Evolutionary conservation across 805 yeast genomes (phyloP), one percentile per base, ranked within the genome.

Genomic region (Saccharomyces kudriavzevii): DNA sequence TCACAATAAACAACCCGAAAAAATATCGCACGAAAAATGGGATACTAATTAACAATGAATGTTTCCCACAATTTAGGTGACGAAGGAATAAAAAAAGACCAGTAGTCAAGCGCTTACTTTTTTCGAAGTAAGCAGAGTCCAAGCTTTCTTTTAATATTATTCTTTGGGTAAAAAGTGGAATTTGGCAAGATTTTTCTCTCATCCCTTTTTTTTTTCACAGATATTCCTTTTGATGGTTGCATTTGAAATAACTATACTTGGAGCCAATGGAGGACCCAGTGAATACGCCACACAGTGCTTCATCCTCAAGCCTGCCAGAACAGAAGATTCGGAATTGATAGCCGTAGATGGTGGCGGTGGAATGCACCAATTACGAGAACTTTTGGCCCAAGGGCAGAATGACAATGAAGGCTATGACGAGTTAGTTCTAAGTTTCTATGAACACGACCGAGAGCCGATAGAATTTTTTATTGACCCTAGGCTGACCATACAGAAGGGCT

Each of bases 281-380:
- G 94, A 87, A 30, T 79, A 83, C 5, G 71, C 76, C 17, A 87
- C 86, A 3, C 88, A 92, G 58, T 76, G 88, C 2, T 78, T 83
- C 55, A 70, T 90, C 51, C 59, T 90, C 20, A 86, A 87, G 61
- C 83, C 89, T 0, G 61, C 76, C 4, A 55, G 58, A 10, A 48
- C 64, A 13, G 54, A 61, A 2, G 52, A 66, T 9, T 50, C 63
- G 45, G 70, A 75, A 25, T 60, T 85, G 6, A 55, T 89, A 1
- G 79, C 85, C 48, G 68, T 90, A 10, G 97, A 90, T 64, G 95
- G 89, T 0, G 97, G 97, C 0, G 73, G 85, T 1, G 91, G 96
- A 0, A 58, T 86, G 20, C 71, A 81, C 1, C 78, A 78, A 46
- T 65, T 89, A 6, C 64, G 79, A 1, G 81, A 81, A 11, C 68